Percentiles rank a stretch among this genome's conserved stretches.
phyloP scores from a whole-genome alignment of 2,329 filamentous ascomycete species.

The Lachnellula subtilissima region DNA sequence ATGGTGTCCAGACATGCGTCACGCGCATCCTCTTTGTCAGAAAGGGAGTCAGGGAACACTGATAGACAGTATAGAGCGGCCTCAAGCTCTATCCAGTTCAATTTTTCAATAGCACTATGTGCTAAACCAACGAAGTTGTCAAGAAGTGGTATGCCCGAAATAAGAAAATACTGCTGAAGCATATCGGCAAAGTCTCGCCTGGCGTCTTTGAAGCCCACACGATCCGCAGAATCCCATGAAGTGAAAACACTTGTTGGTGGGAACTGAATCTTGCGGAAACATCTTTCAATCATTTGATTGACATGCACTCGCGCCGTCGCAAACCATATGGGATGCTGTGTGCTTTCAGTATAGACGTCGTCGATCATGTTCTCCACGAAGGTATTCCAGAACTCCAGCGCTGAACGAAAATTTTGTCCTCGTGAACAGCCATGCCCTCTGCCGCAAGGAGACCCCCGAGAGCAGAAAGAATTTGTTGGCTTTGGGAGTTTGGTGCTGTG shows the following conservation, averaged over 20 bases:
- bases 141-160: conserved; percentile 53
- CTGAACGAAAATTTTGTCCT: conserved; percentile 68
- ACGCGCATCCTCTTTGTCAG: conserved; percentile 47
- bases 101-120: conserved; percentile 43
- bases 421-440: conserved; percentile 61
- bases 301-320: conserved; percentile 53
- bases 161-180: conserved; percentile 64
- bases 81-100: conserved; percentile 56
- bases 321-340: conserved; percentile 49
- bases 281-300: conserved; percentile 59
- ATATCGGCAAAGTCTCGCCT: conserved; percentile 76
- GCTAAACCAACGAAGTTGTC: conserved; percentile 53
- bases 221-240: conserved; percentile 66
- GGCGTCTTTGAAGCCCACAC: conserved; percentile 64
- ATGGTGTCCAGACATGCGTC: conserved; percentile 57
- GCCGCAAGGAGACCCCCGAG: conserved; percentile 63
- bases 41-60: conserved; percentile 60
- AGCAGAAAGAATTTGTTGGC: conserved; percentile 49
- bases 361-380: conserved; percentile 67
- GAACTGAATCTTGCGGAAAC: conserved; percentile 66
- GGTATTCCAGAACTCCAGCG: conserved; percentile 76
- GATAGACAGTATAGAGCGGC: conserved; percentile 60
- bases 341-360: conserved; percentile 47
- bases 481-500: conserved; percentile 41
- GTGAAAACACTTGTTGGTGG: conserved; percentile 47